A percentile compares a stretch with the other conserved stretches of the same genome.
Conservation (phyloP, 148 eudicot genomes). For the Selenicereus undatus region DNA sequence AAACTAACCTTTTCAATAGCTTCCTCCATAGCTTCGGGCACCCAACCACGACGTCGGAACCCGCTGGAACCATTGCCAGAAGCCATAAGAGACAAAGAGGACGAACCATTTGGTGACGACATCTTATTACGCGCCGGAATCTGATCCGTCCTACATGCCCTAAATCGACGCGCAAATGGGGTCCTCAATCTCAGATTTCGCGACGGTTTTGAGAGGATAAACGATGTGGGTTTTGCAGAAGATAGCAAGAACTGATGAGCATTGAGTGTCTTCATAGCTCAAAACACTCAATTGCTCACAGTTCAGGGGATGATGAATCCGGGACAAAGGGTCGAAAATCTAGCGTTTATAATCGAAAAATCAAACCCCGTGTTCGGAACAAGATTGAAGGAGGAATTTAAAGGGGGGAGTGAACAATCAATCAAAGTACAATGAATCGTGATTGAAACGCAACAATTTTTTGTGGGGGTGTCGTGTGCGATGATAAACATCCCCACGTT, state of each 20-base stretch:
- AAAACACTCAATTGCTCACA: not conserved
- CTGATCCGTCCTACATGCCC: conserved; percentile 16
- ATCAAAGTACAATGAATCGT: conserved; percentile 5
- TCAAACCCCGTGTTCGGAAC: not conserved
- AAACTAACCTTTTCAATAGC: conserved; percentile 26
- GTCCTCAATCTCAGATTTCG: not conserved
- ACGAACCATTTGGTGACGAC: not conserved
- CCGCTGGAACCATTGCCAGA: conserved; percentile 14
- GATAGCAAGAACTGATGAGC: not conserved
- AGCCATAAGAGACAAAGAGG: conserved; percentile 21
- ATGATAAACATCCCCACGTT: not conserved
- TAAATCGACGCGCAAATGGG: not conserved
- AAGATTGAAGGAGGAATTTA: not conserved
- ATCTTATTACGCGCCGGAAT: conserved; percentile 3
- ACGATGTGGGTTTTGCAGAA: conserved; percentile 1
- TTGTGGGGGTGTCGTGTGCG: not conserved
- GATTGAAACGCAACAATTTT: conserved; percentile 1
- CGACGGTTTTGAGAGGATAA: not conserved
- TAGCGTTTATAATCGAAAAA: not conserved
- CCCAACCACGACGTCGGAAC: conserved; percentile 5
- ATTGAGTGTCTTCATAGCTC: conserved; percentile 1
- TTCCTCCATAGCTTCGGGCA: conserved; percentile 17
- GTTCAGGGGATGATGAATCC: not conserved
- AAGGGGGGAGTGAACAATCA: not conserved
- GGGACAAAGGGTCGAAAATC: not conserved